Base-by-base conservation (phyloP, 768 basidiomycete genomes). In the Amanita rubescens region DNA sequence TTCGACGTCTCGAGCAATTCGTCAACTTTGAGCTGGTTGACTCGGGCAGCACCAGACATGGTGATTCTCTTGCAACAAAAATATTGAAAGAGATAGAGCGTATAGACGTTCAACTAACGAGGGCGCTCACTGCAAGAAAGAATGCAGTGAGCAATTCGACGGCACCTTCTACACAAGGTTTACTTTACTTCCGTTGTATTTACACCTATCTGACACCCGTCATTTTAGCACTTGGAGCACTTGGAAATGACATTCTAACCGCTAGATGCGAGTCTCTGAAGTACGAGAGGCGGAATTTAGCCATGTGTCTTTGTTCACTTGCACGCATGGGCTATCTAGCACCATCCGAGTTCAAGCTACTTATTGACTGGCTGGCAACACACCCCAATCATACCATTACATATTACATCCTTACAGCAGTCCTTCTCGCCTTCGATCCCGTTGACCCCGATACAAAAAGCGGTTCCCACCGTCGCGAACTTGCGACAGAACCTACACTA, bases 181-280 rank as follows among this genome's bases (percentile, higher is more conserved):
- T 50, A 74, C 64, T 3, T 1, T 11, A 30, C n/a, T 10, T 49
- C 25, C 42, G n/a, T 14, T 33, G 3, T 24, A n/a, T 20, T 14
- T 51, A 15, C 46, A 41, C 15, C 10, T 12, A 32, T 1, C 14
- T 25, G 27, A 32, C 2, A 17, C 11, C 15, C 34, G 27, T 32
- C 34, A 44, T 51, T 55, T 10, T 53, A 81, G 79, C 72, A 39
- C 67, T 66, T 49, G 72, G 77, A 4, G 66, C 72, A 2, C 69
- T 93, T 41, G 87, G 88, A 7, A 76, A 74, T 43, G 85, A 87
- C 55, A 74, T 90, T 55, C 72, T 87, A 1, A 78, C 75, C 45
- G 80, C 84, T 35, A 81, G 88, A 27, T 78, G 80, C 59, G 82
- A 88, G 33, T 88, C 85, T 0, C 72, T 94, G 47, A 81, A 78